Evolutionary conservation across 2,329 filamentous ascomycete species (phyloP).

Genomic region (Colletotrichum agaves): DNA sequence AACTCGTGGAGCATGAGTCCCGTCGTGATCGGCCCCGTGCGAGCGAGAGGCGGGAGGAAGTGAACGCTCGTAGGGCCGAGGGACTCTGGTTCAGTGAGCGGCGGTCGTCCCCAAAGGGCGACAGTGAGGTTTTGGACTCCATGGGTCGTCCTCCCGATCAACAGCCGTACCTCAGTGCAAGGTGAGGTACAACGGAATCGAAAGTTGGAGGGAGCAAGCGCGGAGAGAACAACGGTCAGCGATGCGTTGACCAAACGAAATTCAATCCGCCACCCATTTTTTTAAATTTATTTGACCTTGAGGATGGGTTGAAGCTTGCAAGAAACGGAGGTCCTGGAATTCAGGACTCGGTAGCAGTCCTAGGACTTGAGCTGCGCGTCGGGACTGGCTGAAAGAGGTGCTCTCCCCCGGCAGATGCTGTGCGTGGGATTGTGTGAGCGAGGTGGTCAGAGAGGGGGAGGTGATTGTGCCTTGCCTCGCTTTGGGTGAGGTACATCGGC

Average conservation of each 20-base stretch:
- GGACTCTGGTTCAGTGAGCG: constrained; percentile 42
- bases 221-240: constrained; percentile 15
- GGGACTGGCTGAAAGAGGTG: constrained; percentile 35
- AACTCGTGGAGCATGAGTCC: constrained; percentile 44
- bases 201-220: neutral
- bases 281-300: constrained; percentile 34
- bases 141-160: constrained; percentile 37
- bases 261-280: constrained; percentile 33
- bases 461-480: neutral
- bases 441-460: neutral
- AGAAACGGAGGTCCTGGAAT: constrained; percentile 33
- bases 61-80: constrained; percentile 47
- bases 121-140: constrained; percentile 46
- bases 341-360: constrained; percentile 30
- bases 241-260: constrained; percentile 16
- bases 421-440: constrained; percentile 4
- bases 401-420: constrained; percentile 24
- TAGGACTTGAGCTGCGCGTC: constrained; percentile 33
- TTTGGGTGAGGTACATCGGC: neutral
- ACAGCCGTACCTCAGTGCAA: neutral
- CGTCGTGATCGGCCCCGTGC: constrained; percentile 46
- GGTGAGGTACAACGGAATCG: constrained; percentile 6
- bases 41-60: constrained; percentile 46
- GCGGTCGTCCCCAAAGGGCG: constrained; percentile 41
- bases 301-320: constrained; percentile 16